Evolutionary conservation across 2,329 filamentous ascomycete species (phyloP).

Genomic region (Spiromastix sp.): DNA sequence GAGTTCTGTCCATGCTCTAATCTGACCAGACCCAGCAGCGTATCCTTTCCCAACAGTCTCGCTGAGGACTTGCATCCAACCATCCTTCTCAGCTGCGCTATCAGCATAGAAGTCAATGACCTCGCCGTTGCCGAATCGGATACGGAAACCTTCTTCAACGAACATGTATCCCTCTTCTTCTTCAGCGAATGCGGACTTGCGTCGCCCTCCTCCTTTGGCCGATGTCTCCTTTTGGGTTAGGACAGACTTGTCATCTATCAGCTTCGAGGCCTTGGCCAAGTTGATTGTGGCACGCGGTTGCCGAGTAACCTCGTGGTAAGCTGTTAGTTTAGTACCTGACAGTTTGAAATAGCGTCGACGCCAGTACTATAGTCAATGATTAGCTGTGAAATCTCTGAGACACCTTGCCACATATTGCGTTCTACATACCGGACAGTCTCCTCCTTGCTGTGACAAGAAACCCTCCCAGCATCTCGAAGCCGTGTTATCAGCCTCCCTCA

Average conservation of each 20-base stretch:
- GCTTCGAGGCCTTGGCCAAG: constrained; percentile 77
- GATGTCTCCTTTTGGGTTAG: constrained; percentile 75
- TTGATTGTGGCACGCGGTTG: constrained; percentile 97
- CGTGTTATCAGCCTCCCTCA: constrained; percentile 79
- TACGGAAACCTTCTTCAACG: constrained; percentile 96
- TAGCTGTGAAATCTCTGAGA: constrained; percentile 23
- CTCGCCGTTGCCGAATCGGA: constrained; percentile 96
- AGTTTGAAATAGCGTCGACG: constrained; percentile 96
- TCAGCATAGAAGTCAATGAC: constrained; percentile 98
- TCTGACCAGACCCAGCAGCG: constrained; percentile 29
- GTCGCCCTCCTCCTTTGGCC: constrained; percentile 65
- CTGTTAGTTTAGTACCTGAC: constrained; percentile 79
- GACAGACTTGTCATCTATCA: constrained; percentile 83
- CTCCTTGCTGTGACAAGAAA: constrained; percentile 87
- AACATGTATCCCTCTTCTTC: constrained; percentile 99
- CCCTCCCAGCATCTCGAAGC: constrained; percentile 75
- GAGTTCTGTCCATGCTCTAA: constrained; percentile 53
- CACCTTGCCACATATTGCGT: constrained; percentile 9
- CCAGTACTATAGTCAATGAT: constrained; percentile 63
- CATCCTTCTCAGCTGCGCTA: constrained; percentile 74
- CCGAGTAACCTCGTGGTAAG: constrained; percentile 88
- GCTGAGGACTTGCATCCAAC: constrained; percentile 81
- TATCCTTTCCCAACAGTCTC: constrained; percentile 55
- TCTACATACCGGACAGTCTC: constrained; percentile 82
- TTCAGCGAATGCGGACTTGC: constrained; percentile 91